Conservation (phyloP, 805 yeast genomes). For the Saturnispora serradocipensis region DNA sequence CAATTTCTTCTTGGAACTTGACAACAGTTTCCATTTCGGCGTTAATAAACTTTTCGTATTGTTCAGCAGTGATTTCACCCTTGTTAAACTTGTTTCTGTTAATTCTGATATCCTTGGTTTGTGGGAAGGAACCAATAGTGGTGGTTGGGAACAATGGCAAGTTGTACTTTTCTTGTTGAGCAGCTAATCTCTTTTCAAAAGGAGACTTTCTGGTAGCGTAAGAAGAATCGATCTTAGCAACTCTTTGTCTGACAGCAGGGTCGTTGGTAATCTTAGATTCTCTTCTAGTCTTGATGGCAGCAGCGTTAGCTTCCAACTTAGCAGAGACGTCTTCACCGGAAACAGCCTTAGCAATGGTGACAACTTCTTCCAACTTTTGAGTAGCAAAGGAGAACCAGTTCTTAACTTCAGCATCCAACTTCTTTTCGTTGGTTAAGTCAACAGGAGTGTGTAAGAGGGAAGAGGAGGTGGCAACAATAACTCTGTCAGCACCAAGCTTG, state of each 20-base stretch:
- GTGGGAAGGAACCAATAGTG: slow-evolving; percentile 99
- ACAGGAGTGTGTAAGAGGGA: slow-evolving; percentile 98
- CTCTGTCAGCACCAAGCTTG: slow-evolving; percentile 75
- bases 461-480: slow-evolving; percentile 93
- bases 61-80: slow-evolving; percentile 92
- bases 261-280: slow-evolving; percentile 87
- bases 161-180: slow-evolving; percentile 80
- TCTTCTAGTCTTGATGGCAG: slow-evolving; percentile 75
- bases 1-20: slow-evolving; percentile 99
- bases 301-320: slow-evolving; percentile 77
- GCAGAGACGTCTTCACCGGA: slow-evolving; percentile 77
- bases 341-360: slow-evolving; percentile 77
- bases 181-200: slow-evolving; percentile 79
- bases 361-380: slow-evolving; percentile 91
- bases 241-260: slow-evolving; percentile 81
- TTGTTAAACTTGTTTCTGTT: slow-evolving; percentile 97
- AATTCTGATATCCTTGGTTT: slow-evolving; percentile 97
- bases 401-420: slow-evolving; percentile 83
- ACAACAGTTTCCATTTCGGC: slow-evolving; percentile 92
- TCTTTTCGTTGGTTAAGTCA: slow-evolving; percentile 85
- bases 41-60: slow-evolving; percentile 94
- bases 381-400: slow-evolving; percentile 99
- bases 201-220: slow-evolving; percentile 78
- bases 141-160: slow-evolving; percentile 99
- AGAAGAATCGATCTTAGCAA: slow-evolving; percentile 65